Base-by-base conservation (phyloP, 169 alveolate genomes). In the Besnoitia besnoiti region DNA sequence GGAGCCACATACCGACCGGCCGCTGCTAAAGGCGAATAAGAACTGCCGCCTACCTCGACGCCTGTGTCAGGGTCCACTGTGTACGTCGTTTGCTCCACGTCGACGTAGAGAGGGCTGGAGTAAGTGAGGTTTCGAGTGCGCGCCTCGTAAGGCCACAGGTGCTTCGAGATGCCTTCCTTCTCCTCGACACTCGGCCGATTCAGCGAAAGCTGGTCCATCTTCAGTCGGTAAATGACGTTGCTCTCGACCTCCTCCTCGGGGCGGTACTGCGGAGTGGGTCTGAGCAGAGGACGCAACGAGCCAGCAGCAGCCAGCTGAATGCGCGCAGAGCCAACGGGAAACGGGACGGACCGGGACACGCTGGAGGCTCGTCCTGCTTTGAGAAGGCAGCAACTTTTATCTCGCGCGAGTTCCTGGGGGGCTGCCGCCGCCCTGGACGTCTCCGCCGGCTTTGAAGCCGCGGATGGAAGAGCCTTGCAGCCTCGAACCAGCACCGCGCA, bases 101-200 rank as follows among this genome's bases (percentile, higher is more conserved):
- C 98, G 49, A 97, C 98, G 80, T 95, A 97, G 85, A 97, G 95
- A 84, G 95, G 97, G 49, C 95, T 92, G 73, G 91, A 40, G 94
- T 98, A 99, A n/a, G 99, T 98, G 40, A 99, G 96, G 91, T 98
- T 98, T 82, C 99, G 94, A 44, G 98, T 96, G 62, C 99, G 92
- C 3, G 99, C 99, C 90, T 98, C 99, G 94, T 98, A 98, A 1
- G 99, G 99, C 98, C 98, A 96, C 73, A 96, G 96, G 51, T 96
- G 97, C 90, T 97, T 94, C 33, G 95, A 97, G 40, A 51, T 62
- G n/a, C 99, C 99, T 79, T 97, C 99, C 59, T 95, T 96, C 94
- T 98, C 99, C 89, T 95, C 98, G 67, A 97, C 97, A 40, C 97
- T 95, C 10, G 99, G 99, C 76, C 97, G 96, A 92, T 97, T 98